These are phyloP conservation scores for Curvularia eragrostidis DNA, from an alignment of 2,329 filamentous ascomycete genomes.

Conservation along the genomic window DNA sequence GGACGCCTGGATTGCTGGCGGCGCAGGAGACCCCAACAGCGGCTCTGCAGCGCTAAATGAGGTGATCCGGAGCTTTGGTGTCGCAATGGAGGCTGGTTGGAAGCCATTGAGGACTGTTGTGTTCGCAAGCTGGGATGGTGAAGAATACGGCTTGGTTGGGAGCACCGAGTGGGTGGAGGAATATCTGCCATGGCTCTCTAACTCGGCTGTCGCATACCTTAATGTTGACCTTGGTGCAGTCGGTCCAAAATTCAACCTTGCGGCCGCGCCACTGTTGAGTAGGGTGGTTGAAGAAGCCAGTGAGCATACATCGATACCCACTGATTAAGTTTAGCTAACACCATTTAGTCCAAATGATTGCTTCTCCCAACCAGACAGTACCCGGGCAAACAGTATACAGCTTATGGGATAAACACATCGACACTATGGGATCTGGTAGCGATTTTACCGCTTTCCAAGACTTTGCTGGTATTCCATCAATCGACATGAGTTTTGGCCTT, in stretches of 20 bases:
- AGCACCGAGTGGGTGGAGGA: slow-evolving; percentile 95
- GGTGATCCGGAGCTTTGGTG: slow-evolving; percentile 75
- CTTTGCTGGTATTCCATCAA: slow-evolving; percentile 58
- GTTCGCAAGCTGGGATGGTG: slow-evolving; percentile 73
- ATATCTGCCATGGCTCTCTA: slow-evolving; percentile 78
- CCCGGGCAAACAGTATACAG: slow-evolving; percentile 74
- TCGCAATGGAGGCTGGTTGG: slow-evolving; percentile 76
- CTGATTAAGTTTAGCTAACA: slow-evolving; percentile 18
- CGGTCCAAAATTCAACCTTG: slow-evolving; percentile 68
- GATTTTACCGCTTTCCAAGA: slow-evolving; percentile 63
- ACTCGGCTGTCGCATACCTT: slow-evolving; percentile 78
- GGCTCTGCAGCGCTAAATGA: slow-evolving; percentile 82
- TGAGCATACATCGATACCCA: slow-evolving; percentile 18
- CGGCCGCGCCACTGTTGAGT: slow-evolving; percentile 78
- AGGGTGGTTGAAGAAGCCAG: slow-evolving; percentile 72
- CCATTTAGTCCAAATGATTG: slow-evolving; percentile 37
- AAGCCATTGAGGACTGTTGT: slow-evolving; percentile 88
- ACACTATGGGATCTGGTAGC: slow-evolving; percentile 61
- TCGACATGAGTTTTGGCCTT: slow-evolving; percentile 56
- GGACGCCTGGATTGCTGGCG: slow-evolving; percentile 89
- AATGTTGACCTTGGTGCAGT: slow-evolving; percentile 80
- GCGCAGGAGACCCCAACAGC: slow-evolving; percentile 81
- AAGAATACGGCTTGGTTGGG: slow-evolving; percentile 84
- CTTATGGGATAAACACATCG: slow-evolving; percentile 62
- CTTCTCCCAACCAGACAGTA: slow-evolving; percentile 72